phyloP scores from a whole-genome alignment of 345 rosid species.

The Geranium rotundifolium region DNA sequence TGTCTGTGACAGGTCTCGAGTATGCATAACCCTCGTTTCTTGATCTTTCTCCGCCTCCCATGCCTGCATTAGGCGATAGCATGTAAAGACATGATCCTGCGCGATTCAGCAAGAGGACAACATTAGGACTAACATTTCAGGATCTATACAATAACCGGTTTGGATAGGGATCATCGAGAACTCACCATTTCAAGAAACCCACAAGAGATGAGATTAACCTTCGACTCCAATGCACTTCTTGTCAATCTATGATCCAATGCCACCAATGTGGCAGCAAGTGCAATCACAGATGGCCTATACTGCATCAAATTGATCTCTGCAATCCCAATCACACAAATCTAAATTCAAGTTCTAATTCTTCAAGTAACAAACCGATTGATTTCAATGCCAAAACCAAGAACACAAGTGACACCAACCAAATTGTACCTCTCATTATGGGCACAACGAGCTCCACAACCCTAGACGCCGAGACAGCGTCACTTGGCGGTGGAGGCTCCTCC shows the following conservation, averaged over 20 bases:
- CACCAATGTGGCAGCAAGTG: conserved; percentile 38
- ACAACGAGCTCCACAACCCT: conserved; percentile 19
- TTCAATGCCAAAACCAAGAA: not conserved
- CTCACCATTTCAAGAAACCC: conserved; percentile 46
- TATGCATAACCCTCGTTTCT: not conserved
- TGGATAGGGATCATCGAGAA: not conserved
- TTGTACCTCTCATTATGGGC: conserved; percentile 27
- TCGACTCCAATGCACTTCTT: conserved; percentile 28
- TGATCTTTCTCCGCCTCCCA: no score
- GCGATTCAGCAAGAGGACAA: not conserved
- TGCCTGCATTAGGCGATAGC: conserved; percentile 34
- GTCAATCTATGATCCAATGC: conserved; percentile 27
- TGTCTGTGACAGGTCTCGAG: conserved; percentile 2
- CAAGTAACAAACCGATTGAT: not conserved
- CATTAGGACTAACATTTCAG: not conserved
- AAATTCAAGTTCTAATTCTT: not conserved
- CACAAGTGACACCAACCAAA: not conserved
- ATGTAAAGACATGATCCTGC: conserved; percentile 44
- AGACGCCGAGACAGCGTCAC: conserved; percentile 2
- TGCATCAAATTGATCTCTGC: conserved; percentile 34
- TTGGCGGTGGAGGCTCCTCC: conserved; percentile 11
- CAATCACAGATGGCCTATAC: conserved; percentile 42
- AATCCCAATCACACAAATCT: conserved; percentile 1
- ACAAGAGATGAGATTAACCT: conserved; percentile 19
- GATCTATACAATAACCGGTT: not conserved